These are phyloP conservation scores for Paecilomyces formosus DNA, from an alignment of 2,329 filamentous ascomycete species.

Conservation along the genomic window DNA sequence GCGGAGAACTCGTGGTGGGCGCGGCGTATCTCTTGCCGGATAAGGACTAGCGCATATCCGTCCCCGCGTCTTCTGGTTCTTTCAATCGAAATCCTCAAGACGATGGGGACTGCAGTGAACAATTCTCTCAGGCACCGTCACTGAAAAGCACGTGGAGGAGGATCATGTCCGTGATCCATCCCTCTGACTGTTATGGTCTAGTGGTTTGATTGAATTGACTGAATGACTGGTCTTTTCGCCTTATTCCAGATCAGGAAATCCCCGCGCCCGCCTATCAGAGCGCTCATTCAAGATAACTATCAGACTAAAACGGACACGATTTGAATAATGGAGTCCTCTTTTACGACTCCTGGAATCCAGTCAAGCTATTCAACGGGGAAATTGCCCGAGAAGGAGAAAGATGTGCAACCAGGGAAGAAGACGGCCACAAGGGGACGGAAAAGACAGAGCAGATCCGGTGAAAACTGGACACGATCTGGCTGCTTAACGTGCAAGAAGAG, in stretches of 20 bases:
- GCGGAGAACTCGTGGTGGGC: neutral
- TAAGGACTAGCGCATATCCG: constrained; percentile 1
- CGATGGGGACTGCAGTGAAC: neutral
- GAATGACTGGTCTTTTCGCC: neutral
- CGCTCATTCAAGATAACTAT: neutral
- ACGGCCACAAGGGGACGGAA: constrained; percentile 12
- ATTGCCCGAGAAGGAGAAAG: neutral
- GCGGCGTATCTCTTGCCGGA: constrained; percentile 2
- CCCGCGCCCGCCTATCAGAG: neutral
- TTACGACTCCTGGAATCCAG: neutral
- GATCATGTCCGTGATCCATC: neutral
- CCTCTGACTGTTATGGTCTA: neutral
- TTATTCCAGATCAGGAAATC: neutral
- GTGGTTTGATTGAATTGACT: neutral
- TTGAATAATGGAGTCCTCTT: neutral
- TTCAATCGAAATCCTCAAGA: neutral
- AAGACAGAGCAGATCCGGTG: constrained; percentile 9
- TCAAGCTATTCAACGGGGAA: neutral
- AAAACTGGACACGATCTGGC: constrained; percentile 30
- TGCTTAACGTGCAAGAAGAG: constrained; percentile 33
- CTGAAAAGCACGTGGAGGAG: no score
- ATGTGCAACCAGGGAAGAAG: constrained; percentile 6
- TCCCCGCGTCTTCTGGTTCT: neutral
- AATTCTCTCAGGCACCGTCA: neutral
- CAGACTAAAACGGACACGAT: neutral